Conservation (phyloP, 129 eudicot genomes). For the Artemisia argyi region DNA sequence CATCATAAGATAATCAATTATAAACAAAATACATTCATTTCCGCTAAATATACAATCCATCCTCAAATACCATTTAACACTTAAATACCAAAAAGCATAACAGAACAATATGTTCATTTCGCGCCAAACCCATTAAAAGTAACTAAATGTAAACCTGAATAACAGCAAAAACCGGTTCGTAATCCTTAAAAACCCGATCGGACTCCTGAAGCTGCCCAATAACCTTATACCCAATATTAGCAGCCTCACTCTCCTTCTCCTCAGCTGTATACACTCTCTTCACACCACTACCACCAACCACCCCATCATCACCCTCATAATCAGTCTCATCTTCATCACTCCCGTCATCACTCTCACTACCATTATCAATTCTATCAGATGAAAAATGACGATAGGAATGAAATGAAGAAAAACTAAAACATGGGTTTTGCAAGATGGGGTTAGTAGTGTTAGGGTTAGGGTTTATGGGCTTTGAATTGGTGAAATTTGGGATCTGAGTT, state of each 20-base stretch:
- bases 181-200: conserved; percentile 66
- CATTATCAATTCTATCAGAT: conserved; percentile 32
- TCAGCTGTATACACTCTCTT: conserved; percentile 48
- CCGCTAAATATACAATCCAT: no score
- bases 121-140: background rate
- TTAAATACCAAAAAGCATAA: no score
- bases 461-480: conserved; percentile 12
- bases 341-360: conserved; percentile 36
- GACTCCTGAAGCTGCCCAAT: conserved; percentile 64
- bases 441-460: conserved; percentile 12
- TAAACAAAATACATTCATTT: no score
- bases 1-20: no score
- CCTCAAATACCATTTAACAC: no score
- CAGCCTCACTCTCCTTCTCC: conserved; percentile 70
- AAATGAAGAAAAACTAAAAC: conserved; percentile 13
- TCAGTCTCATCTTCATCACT: conserved; percentile 26
- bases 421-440: conserved; percentile 3
- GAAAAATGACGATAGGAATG: conserved; percentile 43
- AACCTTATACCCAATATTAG: conserved; percentile 80
- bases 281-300: conserved; percentile 5
- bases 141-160: conserved; percentile 55
- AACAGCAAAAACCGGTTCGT: conserved; percentile 86
- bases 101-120: no score
- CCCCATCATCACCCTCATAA: conserved; percentile 45
- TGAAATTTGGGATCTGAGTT: conserved; percentile 29